A percentile compares a stretch with the other conserved stretches of the same genome.
phyloP scores from a whole-genome alignment of 176 grass and related monocot genomes.

The Avena insularis region DNA sequence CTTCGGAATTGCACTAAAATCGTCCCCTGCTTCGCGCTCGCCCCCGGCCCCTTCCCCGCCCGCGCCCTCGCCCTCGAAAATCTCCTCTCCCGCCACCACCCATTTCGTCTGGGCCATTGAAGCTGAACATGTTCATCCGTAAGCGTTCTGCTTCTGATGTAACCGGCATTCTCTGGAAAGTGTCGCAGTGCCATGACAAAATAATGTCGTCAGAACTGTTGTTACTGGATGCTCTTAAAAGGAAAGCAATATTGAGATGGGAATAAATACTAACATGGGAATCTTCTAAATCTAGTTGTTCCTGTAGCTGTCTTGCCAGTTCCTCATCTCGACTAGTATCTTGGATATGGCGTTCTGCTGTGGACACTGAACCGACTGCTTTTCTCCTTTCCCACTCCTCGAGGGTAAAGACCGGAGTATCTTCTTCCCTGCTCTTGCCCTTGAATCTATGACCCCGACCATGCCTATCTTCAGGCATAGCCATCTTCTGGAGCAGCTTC shows the following conservation, averaged over 20 bases:
- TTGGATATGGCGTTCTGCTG: constrained; percentile 43
- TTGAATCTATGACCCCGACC: constrained; percentile 57
- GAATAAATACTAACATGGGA: constrained; percentile 43
- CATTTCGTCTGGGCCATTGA: constrained; percentile 59
- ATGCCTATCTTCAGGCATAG: constrained; percentile 51
- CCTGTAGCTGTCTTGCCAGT: constrained; percentile 79
- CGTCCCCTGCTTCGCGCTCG: constrained; percentile 53
- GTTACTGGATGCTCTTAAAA: neutral
- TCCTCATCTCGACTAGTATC: constrained; percentile 83
- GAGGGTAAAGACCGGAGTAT: constrained; percentile 79
- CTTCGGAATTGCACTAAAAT: constrained; percentile 41
- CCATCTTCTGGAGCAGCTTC: constrained; percentile 94
- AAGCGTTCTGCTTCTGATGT: constrained; percentile 69
- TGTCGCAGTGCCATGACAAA: neutral
- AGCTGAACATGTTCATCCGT: constrained; percentile 89
- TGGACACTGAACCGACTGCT: constrained; percentile 27
- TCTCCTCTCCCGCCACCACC: constrained; percentile 53
- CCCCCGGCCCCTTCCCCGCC: constrained; percentile 56
- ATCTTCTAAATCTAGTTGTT: constrained; percentile 83
- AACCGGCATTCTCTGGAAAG: constrained; percentile 43
- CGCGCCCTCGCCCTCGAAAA: constrained; percentile 61
- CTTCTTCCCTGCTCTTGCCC: constrained; percentile 71
- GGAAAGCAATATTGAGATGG: neutral
- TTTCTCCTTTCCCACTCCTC: constrained; percentile 98
- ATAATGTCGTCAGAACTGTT: neutral